Evolutionary conservation across 2,329 filamentous ascomycete genomes (phyloP), one percentile per base, ranked within the genome.

Genomic region (Aspergillus flavus): DNA sequence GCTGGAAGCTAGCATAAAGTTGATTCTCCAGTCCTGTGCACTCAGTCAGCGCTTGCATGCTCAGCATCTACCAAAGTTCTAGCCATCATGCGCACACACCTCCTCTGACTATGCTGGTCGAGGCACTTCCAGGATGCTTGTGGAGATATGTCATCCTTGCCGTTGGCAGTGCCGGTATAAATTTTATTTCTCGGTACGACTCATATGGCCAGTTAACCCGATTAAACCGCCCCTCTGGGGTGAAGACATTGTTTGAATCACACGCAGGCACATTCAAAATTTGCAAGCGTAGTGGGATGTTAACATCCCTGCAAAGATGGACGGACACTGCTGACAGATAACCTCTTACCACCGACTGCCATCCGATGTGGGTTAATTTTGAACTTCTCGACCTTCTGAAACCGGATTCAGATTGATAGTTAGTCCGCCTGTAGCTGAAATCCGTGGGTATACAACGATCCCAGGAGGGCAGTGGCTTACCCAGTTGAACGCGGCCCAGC

Each of bases 61-160:
- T 48, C 23, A 14, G 14, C 5, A 16, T 48, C 4, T 26, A 48
- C 45, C 30, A 32, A 58, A 41, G 9, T 30, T 41, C 14, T 5
- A 55, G 50, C 11, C 28, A 34, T 19, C 12, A 41, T 26, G 28
- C 2, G 11, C 21, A 67, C 75, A 69, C 61, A 80, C 78, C 61
- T 78, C 72, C 19, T 72, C 68, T 23, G 74, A 77, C 50, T 65
- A 67, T 30, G 69, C 66, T 32, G 76, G 78, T 61, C 78, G 72
- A 32, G 77, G 78, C 2, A 74, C 68, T 5, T 78, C 78, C 2
- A 80, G 69, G 54, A 77, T 76, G 71, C 34, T 70, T 73, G 41
- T 80, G 75, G 61, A 80, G 79, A 63, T 75, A 81, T 53, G 69
- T 71, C 75, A 80, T 80, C 1, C 78, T 71, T 41, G 73, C 77